phyloP scores from a whole-genome alignment of 2,329 filamentous ascomycete species.

The Trichoderma simmonsii region DNA sequence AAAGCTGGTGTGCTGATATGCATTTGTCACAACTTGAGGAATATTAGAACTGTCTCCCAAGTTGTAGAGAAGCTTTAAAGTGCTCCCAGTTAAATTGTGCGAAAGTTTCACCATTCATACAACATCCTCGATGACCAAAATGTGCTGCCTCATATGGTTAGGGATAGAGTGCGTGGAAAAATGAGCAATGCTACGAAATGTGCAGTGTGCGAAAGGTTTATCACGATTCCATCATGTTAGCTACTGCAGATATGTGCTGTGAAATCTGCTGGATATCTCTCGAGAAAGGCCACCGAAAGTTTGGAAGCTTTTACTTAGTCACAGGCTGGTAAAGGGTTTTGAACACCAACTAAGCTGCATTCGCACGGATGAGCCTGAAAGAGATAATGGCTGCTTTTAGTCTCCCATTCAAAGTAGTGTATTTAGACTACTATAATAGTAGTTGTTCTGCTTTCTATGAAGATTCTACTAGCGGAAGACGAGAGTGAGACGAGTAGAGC shows the following conservation, averaged over 20 bases:
- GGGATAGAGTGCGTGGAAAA: accelerated
- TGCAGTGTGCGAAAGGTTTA: not conserved
- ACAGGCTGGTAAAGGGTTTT: not conserved
- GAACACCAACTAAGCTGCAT: not conserved
- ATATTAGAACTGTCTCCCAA: not conserved
- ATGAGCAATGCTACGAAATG: not conserved
- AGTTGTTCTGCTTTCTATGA: not conserved
- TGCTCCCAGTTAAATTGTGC: not conserved
- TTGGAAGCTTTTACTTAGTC: not conserved
- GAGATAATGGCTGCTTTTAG: not conserved
- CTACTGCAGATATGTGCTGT: not conserved
- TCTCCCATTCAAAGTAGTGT: not conserved
- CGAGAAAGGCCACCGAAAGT: not conserved
- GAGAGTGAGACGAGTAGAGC: not conserved
- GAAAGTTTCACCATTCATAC: not conserved
- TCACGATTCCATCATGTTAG: not conserved
- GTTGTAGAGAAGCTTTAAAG: not conserved
- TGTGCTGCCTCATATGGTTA: not conserved
- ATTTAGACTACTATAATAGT: not conserved
- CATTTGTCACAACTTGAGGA: not conserved
- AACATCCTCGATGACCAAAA: not conserved
- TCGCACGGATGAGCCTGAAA: not conserved
- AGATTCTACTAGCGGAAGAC: not conserved
- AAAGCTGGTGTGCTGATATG: not conserved
- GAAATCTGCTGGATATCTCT: not conserved